Base-by-base conservation (phyloP, 805 yeast genomes). In the Saccharomycopsis olivae region DNA sequence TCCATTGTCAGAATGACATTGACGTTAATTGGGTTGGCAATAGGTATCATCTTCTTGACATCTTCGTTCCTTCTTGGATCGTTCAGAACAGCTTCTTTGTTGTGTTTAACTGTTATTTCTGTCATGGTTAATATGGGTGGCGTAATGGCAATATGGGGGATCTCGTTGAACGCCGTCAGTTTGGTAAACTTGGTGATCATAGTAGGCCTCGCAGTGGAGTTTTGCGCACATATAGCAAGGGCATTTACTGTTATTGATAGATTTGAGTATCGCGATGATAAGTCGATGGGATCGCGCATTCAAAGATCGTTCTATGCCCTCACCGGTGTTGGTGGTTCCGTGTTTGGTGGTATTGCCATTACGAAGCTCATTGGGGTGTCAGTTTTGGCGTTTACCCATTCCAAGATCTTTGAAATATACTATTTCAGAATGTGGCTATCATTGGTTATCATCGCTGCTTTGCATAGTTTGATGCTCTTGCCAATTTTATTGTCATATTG, bases 361-460 rank as follows among this genome's bases (percentile, higher is more conserved):
- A 92, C 97, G 1, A 89, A 89, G 54, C 60, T 89, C 17, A 77
- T 92, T 49, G 98, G 98, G 1, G 86, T 89, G 1, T 58, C 69
- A 19, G 95, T 89, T 9, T 62, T 89, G 29, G 94, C 94, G 4
- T 87, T 88, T 56, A 85, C 97, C 0, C 65, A 73, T 47, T 84
- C 95, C 15, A 77, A 81, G 56, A 88, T 89, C 23, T 92, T 89
- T 58, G 94, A 86, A 49, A 73, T 89, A 1, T 89, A 85, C 58
- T 89, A 92, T 57, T 89, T 89, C 66, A 64, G 95, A 46, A 88
- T 89, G 96, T 89, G 97, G 97, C 60, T 83, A 10, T 66, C 87
- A 1, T 65, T 89, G 44, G 79, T 89, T 6, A 46, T 81, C 1
- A 64, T 83, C 41, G 95, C 95, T 1, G 75, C 88, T 0, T 48